Percentiles rank a stretch among this genome's conserved stretches.
phyloP scores from a whole-genome alignment of 352 stramenopile species.

The Saprolegnia parasitica region DNA sequence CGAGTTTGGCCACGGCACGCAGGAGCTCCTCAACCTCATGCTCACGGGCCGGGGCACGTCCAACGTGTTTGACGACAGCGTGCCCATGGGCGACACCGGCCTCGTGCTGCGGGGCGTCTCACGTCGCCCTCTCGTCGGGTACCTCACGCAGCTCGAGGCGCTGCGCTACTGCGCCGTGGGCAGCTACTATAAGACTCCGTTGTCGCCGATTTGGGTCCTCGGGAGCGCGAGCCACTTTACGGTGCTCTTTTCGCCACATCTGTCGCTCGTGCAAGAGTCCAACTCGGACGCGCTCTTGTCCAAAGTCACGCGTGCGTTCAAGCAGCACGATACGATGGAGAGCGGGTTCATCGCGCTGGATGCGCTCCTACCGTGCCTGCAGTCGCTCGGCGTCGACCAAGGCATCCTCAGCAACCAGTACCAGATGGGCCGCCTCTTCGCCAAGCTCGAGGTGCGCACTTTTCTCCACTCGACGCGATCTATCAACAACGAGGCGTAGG shows the following conservation, averaged over 20 bases:
- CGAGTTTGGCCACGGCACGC: constrained; percentile 72
- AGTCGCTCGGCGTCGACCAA: constrained; percentile 53
- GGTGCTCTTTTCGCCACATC: constrained; percentile 76
- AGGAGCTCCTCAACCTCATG: constrained; percentile 85
- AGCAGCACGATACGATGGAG: constrained; percentile 81
- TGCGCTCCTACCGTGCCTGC: constrained; percentile 54
- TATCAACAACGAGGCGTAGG: constrained; percentile 18
- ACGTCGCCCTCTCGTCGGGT: constrained; percentile 57
- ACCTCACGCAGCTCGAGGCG: constrained; percentile 87
- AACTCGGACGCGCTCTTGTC: constrained; percentile 74
- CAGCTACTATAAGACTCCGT: constrained; percentile 85
- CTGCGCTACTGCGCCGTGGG: constrained; percentile 89
- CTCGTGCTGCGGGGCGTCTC: constrained; percentile 63
- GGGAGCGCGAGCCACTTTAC: constrained; percentile 88
- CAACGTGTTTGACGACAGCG: constrained; percentile 79
- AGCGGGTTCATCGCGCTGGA: constrained; percentile 80
- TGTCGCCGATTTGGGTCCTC: constrained; percentile 87
- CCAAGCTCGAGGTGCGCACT: constrained; percentile 48
- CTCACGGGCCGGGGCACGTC: constrained; percentile 70
- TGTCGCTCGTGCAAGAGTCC: constrained; percentile 52
- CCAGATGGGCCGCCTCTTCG: constrained; percentile 55
- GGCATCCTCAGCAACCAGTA: constrained; percentile 56
- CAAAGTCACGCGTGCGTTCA: constrained; percentile 85
- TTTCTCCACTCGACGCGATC: not conserved
- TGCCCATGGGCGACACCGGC: constrained; percentile 71